These are phyloP conservation scores for Dentipellis sp. DNA, from an alignment of 768 basidiomycete species.

Conservation along the genomic window DNA sequence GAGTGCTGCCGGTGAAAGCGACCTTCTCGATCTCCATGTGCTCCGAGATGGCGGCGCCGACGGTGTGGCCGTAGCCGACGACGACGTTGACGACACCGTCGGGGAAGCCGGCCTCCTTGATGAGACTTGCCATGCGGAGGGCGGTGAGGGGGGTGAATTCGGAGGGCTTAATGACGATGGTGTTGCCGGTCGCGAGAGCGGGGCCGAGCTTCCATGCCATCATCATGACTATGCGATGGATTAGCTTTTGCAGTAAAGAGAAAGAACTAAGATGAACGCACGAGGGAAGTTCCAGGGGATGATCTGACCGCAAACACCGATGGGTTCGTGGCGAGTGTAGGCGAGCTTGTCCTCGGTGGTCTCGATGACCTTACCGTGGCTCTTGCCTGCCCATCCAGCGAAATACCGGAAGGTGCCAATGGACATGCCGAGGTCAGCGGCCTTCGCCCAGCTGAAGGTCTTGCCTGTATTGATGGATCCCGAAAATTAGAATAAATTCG, in stretches of 20 bases:
- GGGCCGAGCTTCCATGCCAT: constrained; percentile 54
- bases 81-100: constrained; percentile 56
- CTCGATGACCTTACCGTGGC: constrained; percentile 69
- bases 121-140: constrained; percentile 33
- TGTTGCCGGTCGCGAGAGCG: constrained; percentile 55
- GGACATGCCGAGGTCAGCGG: constrained; percentile 37
- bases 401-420: constrained; percentile 64
- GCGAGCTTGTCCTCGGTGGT: constrained; percentile 37
- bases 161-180: constrained; percentile 58
- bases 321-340: constrained; percentile 56
- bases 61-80: constrained; percentile 43
- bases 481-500: not conserved
- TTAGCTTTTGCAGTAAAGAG: not conserved
- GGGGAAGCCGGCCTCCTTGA: constrained; percentile 52
- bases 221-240: constrained; percentile 34
- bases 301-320: constrained; percentile 47
- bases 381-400: constrained; percentile 87
- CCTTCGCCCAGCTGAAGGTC: constrained; percentile 39
- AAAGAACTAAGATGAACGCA: constrained; percentile 8
- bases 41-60: constrained; percentile 46
- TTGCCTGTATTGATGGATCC: constrained; percentile 33
- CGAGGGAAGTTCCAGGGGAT: constrained; percentile 63
- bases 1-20: constrained; percentile 65
- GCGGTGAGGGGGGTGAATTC: constrained; percentile 58
- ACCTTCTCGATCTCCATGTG: constrained; percentile 59